Conservation (phyloP, 2,329 filamentous ascomycete genomes). For the Berkeleyomyces basicola region DNA sequence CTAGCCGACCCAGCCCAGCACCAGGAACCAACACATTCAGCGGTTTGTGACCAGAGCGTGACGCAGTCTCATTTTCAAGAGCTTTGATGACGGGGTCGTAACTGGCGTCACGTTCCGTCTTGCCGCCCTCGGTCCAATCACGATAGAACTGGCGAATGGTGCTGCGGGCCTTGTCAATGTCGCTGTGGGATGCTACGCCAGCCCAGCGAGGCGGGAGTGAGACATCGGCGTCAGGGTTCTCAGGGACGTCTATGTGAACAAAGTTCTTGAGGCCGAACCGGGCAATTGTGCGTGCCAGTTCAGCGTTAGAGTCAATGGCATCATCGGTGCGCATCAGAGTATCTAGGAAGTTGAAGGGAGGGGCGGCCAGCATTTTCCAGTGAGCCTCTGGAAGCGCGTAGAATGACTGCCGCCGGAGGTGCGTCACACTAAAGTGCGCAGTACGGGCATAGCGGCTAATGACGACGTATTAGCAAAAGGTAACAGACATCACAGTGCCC, state of each 20-base stretch:
- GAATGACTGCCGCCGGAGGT: constrained; percentile 78
- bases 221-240: constrained; percentile 21
- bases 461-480: not conserved
- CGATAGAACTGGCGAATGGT: constrained; percentile 88
- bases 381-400: constrained; percentile 76
- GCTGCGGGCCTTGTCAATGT: constrained; percentile 82
- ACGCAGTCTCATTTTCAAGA: constrained; percentile 34
- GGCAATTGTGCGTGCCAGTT: constrained; percentile 65
- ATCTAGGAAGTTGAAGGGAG: constrained; percentile 69
- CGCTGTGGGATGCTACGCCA: constrained; percentile 50
- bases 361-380: constrained; percentile 63
- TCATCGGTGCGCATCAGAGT: constrained; percentile 65
- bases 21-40: constrained; percentile 70
- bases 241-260: constrained; percentile 7
- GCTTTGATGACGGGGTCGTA: constrained; percentile 57
- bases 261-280: constrained; percentile 53
- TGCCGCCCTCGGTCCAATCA: constrained; percentile 77
- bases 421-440: constrained; percentile 80
- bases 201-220: constrained; percentile 48
- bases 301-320: constrained; percentile 77
- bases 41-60: constrained; percentile 17
- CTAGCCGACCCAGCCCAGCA: constrained; percentile 71
- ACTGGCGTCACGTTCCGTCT: constrained; percentile 55
- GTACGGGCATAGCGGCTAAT: constrained; percentile 65
- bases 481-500: not conserved